Evolutionary conservation across 192 early-diverging fungal species (phyloP), one percentile per base, ranked within the genome.

Genomic region (Rhizophagus prolifer): DNA sequence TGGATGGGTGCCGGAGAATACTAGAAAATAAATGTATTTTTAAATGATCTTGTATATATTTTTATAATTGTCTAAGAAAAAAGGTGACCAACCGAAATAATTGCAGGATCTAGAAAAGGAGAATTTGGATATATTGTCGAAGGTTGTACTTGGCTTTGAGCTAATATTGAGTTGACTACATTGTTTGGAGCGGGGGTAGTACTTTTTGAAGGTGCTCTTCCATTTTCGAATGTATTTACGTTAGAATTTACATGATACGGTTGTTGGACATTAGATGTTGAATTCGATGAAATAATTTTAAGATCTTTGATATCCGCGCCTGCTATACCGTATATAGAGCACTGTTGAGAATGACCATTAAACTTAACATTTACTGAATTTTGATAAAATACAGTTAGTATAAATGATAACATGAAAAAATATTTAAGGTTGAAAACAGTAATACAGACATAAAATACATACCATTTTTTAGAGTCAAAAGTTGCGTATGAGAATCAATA

Each of bases 301-400:
- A 92, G 80, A 77, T 92, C 91, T 62, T 83, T 84, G 70, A 92
- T 91, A 63, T 92, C 89, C 21, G 82, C 79, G 21, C 91, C 91
- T 16, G 83, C 79, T 9, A 91, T 87, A n/a, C 82, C 69, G 63
- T 78, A 70, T 80, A 80, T 77, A 79, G 83, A 12, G 79, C 82
- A 74, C 69, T 78, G 69, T 81, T 79, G 61, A 81, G 73, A 66
- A 80, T 77, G 34, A 74, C 78, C 79, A 72, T 60, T 58, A 46
- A 38, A 54, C 12, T 46, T 28, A 47, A 72, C n/a, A 58, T 64
- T 68, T 21, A 79, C 59, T 78, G 26, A 50, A 66, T 70, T 41
- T 31, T 28, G 23, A 58, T 30, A 72, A 67, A 23, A 59, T 23
- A 41, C 5, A 74, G 13, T 25, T 12, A 72, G 41, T 36, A n/a